These are phyloP conservation scores for Obba rivulosa DNA, from an alignment of 768 basidiomycete species.

Conservation along the genomic window DNA sequence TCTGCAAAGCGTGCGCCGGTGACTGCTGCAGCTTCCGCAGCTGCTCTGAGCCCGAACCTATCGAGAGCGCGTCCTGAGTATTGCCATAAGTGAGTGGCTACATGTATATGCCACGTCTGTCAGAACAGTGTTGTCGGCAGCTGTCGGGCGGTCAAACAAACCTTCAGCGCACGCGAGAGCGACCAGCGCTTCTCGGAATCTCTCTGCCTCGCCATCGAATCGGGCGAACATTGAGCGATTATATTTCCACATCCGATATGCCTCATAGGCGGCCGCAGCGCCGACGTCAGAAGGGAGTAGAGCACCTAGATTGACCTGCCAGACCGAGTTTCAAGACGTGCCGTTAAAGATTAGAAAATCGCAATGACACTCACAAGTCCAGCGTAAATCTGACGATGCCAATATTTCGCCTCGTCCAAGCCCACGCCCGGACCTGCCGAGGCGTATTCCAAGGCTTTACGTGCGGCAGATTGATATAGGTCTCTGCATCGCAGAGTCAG, in stretches of 20 bases:
- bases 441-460: constrained; percentile 10
- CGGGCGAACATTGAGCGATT: constrained; percentile 46
- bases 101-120: not conserved
- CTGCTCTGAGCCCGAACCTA: constrained; percentile 40
- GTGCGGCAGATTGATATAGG: constrained; percentile 30
- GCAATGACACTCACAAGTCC: constrained; percentile 37
- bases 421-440: constrained; percentile 39
- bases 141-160: constrained; percentile 18
- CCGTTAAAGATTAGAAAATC: not conserved
- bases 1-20: constrained; percentile 36
- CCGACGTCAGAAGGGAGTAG: constrained; percentile 62
- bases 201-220: constrained; percentile 49
- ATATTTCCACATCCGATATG: constrained; percentile 62
- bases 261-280: constrained; percentile 75
- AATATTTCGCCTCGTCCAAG: constrained; percentile 54
- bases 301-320: constrained; percentile 44
- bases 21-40: constrained; percentile 62
- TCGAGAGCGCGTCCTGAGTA: constrained; percentile 40
- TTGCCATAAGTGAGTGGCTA: constrained; percentile 55
- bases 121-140: not conserved
- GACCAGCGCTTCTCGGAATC: constrained; percentile 60
- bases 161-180: constrained; percentile 73
- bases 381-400: constrained; percentile 64
- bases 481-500: constrained; percentile 15
- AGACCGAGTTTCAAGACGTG: not conserved